Percentiles rank a stretch among this genome's conserved stretches.
phyloP scores from a whole-genome alignment of 1,284 basidiomycete species.

The Laetiporus sulphureus region DNA sequence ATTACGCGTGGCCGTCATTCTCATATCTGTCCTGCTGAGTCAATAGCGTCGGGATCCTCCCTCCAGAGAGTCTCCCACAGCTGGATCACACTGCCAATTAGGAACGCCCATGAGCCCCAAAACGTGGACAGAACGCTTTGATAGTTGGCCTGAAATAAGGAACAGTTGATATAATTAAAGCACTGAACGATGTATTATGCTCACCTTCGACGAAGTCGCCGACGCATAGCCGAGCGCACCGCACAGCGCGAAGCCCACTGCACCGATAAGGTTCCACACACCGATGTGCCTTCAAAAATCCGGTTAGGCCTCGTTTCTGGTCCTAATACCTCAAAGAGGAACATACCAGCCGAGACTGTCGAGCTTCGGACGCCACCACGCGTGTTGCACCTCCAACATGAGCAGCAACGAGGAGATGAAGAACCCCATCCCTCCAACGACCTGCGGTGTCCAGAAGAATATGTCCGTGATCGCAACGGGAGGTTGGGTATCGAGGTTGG shows the following conservation, averaged over 20 bases:
- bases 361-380: conserved; percentile 39
- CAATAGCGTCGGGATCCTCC: conserved; percentile 9
- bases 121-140: conserved; percentile 49
- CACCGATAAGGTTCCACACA: conserved; percentile 54
- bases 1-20: too few species aligned
- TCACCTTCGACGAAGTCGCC: conserved; percentile 14
- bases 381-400: conserved; percentile 49
- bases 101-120: conserved; percentile 58
- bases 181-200: not conserved
- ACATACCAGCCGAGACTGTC: conserved; percentile 45
- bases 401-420: conserved; percentile 43
- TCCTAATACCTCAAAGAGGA: not conserved
- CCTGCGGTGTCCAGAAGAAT: conserved; percentile 47
- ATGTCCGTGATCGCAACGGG: conserved; percentile 29
- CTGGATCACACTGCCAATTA: conserved; percentile 51
- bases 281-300: conserved; percentile 25
- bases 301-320: conserved; percentile 4
- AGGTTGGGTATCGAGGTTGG: conserved; percentile 16
- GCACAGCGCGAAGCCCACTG: conserved; percentile 48
- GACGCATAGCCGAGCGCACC: conserved; percentile 45
- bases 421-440: conserved; percentile 52
- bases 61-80: conserved; percentile 35
- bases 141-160: conserved; percentile 35
- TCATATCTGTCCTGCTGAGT: too few species aligned
- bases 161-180: too few species aligned